phyloP scores from a whole-genome alignment of 2,329 filamentous ascomycete genomes.

The Pyricularia sp. region DNA sequence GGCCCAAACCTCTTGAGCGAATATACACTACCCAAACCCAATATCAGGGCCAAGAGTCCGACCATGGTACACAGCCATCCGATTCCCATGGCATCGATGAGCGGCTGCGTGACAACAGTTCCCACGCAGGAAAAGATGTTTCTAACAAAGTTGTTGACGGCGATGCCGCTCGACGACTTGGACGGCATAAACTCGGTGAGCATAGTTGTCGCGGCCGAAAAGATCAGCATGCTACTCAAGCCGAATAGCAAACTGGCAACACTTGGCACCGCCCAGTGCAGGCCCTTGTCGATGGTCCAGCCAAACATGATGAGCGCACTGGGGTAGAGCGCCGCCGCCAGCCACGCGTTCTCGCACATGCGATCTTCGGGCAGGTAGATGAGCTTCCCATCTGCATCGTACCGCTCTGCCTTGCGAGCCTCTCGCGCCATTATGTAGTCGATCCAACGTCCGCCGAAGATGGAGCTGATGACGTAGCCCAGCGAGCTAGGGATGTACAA shows the following conservation, averaged over 20 bases:
- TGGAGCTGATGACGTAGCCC: slow-evolving; percentile 61
- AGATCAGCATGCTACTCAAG: slow-evolving; percentile 69
- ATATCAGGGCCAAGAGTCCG: slow-evolving; percentile 43
- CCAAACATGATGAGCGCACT: slow-evolving; percentile 65
- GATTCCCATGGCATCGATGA: slow-evolving; percentile 61
- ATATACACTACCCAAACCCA: slow-evolving; percentile 49
- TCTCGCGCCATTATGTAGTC: slow-evolving; percentile 73
- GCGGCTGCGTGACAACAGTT: slow-evolving; percentile 57
- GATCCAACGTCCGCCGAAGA: slow-evolving; percentile 68
- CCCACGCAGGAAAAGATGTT: slow-evolving; percentile 72
- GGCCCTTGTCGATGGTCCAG: slow-evolving; percentile 59
- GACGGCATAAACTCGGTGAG: slow-evolving; percentile 75
- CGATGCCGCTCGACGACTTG: slow-evolving; percentile 61
- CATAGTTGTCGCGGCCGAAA: slow-evolving; percentile 68
- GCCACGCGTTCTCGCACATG: slow-evolving; percentile 74
- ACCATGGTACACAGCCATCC: slow-evolving; percentile 65
- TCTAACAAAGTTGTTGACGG: slow-evolving; percentile 71
- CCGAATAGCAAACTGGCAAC: slow-evolving; percentile 69
- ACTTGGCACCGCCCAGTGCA: slow-evolving; percentile 54
- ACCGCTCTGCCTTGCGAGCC: slow-evolving; percentile 59
- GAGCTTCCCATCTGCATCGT: slow-evolving; percentile 56
- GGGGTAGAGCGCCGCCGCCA: slow-evolving; percentile 63
- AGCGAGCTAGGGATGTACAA: slow-evolving; percentile 68
- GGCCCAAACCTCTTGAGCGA: slow-evolving; percentile 50
- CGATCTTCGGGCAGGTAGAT: slow-evolving; percentile 70